These are phyloP conservation scores for Camillea tinctor DNA, from an alignment of 2,329 filamentous ascomycete species.

Conservation along the genomic window DNA sequence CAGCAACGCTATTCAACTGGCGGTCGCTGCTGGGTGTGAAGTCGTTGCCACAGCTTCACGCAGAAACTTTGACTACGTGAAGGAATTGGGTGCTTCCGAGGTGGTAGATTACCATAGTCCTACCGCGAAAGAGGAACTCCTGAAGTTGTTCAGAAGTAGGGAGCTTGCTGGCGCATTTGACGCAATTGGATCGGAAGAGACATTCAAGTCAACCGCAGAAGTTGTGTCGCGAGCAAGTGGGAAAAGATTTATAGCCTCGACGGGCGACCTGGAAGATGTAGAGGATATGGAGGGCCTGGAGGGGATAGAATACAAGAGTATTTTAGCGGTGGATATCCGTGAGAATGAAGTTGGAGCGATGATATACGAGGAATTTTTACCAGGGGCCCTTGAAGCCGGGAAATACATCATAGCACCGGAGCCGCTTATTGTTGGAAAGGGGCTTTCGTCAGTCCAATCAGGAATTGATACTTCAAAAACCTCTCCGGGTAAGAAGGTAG, in stretches of 20 bases:
- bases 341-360: constrained; percentile 7
- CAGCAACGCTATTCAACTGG: constrained; percentile 43
- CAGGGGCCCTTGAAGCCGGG: constrained; percentile 8
- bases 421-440: constrained; percentile 10
- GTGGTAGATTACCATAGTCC: constrained; percentile 39
- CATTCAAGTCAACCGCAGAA: constrained; percentile 2
- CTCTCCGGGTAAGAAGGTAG: constrained; percentile 6
- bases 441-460: constrained; percentile 6
- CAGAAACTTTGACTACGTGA: constrained; percentile 38
- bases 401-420: constrained; percentile 10
- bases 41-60: constrained; percentile 40
- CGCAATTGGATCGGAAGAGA: neutral
- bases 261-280: constrained; percentile 1
- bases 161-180: constrained; percentile 15
- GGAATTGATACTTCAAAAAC: constrained; percentile 6
- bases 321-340: constrained; percentile 13
- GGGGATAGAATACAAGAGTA: neutral
- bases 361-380: constrained; percentile 14
- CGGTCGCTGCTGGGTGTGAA: constrained; percentile 40
- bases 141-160: constrained; percentile 13
- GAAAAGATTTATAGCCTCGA: constrained; percentile 6
- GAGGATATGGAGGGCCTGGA: neutral
- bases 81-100: constrained; percentile 37
- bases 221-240: constrained; percentile 6
- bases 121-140: constrained; percentile 28